Evolutionary conservation across 2,329 filamentous ascomycete genomes (phyloP), one percentile per base, ranked within the genome.

Genomic region (Didymella pomorum): DNA sequence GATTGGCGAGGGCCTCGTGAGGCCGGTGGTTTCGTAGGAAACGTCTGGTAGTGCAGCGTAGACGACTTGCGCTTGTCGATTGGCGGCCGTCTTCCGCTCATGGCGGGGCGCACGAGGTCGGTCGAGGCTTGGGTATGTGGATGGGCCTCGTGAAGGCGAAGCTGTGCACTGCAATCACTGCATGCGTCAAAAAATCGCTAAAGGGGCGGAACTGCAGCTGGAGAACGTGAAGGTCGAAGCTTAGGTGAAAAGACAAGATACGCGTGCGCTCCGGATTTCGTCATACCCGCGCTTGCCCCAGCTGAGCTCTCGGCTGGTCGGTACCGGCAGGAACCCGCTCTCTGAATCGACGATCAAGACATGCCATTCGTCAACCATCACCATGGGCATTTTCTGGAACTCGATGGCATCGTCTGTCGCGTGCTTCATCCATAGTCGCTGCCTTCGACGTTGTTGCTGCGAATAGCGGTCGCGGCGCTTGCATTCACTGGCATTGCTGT

Each of bases 11-110:
- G 82, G 53, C 87, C 86, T 2, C 88, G 86, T 1, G 86, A 86
- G 65, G 86, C 87, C 12, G 91, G 90, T 16, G 91, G 89, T 31
- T 87, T 83, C 0, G 89, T 90, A 2, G 91, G 90, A 68, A 95
- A 94, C 7, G 91, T 94, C 69, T 93, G 90, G 78, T 94, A 95
- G 72, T 89, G 88, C 64, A 87, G 81, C 20, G 80, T 82, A n/a
- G 82, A 81, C 46, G 82, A 84, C 63, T 82, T 78, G 53, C 81
- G 81, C 57, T 78, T 63, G 54, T 75, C 71, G 56, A 76, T 70
- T 28, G 67, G 46, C 2, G 83, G 76, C n/a, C 69, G 67, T 57
- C 65, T 60, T 47, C 64, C 60, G 49, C 67, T 65, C 73, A 76
- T 76, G 61, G 65, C 63, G 51, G 47, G 58, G 56, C 50, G 44